Conservation (phyloP, 2,329 filamentous ascomycete genomes). For the Cordyceps fumosorosea region DNA sequence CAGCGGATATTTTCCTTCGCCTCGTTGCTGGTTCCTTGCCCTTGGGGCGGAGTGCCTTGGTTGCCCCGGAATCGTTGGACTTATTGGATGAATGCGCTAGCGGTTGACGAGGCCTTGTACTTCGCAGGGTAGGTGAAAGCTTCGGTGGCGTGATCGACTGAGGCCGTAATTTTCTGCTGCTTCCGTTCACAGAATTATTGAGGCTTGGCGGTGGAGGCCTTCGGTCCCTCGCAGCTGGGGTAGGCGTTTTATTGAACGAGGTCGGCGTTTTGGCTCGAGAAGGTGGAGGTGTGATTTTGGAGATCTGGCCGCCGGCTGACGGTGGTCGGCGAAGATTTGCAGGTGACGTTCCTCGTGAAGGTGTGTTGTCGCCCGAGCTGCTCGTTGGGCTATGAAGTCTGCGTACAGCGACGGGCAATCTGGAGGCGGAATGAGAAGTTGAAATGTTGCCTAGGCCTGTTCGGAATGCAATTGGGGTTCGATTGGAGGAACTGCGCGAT, state of each 20-base stretch:
- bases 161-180: conserved; percentile 58
- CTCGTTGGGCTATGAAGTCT: conserved; percentile 36
- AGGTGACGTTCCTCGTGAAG: conserved; percentile 52
- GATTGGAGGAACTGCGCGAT: conserved; percentile 24
- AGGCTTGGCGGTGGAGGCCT: conserved; percentile 36
- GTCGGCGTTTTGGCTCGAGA: conserved; percentile 35
- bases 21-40: conserved; percentile 22
- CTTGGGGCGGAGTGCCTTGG: conserved; percentile 37
- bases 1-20: conserved; percentile 54
- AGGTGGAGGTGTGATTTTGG: conserved; percentile 29
- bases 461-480: conserved; percentile 26
- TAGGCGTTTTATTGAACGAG: conserved; percentile 39
- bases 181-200: conserved; percentile 42
- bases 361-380: conserved; percentile 41
- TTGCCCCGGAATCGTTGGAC: conserved; percentile 55
- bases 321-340: conserved; percentile 37
- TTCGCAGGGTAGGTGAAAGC: conserved; percentile 71
- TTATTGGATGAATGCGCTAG: conserved; percentile 70
- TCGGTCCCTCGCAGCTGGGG: conserved; percentile 27
- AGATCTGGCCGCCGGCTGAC: conserved; percentile 33
- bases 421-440: conserved; percentile 31
- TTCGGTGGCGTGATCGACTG: conserved; percentile 66
- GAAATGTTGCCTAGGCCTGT: conserved; percentile 20
- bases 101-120: conserved; percentile 72
- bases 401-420: conserved; percentile 39